Conservation (phyloP, 306 rosid genomes). For the Sphenostylis stenocarpa region DNA sequence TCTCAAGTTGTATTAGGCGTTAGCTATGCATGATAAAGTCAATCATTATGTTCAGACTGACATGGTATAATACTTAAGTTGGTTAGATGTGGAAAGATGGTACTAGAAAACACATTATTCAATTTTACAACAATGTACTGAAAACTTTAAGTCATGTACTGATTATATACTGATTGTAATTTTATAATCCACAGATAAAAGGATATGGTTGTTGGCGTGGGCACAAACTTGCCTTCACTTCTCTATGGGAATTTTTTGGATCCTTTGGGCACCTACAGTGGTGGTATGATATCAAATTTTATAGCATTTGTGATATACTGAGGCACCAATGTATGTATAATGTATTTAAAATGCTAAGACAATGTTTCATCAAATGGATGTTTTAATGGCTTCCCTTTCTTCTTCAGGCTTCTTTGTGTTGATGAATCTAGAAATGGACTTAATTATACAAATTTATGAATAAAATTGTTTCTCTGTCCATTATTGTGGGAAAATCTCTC, state of each 20-base stretch:
- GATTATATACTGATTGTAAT: slow-evolving; percentile 30
- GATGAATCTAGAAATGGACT: slow-evolving; percentile 16
- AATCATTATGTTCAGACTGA: slow-evolving; percentile 9
- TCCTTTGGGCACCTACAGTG: slow-evolving; percentile 95
- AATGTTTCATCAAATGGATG: slow-evolving; percentile 8
- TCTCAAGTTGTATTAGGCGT: slow-evolving; percentile 15
- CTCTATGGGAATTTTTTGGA: slow-evolving; percentile 81
- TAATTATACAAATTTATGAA: slow-evolving; percentile 5
- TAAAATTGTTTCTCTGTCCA: slow-evolving; percentile 11
- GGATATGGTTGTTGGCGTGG: slow-evolving; percentile 87
- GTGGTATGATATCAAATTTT: slow-evolving; percentile 67
- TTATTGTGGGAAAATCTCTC: slow-evolving; percentile 8
- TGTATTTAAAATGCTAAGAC: slow-evolving; percentile 17
- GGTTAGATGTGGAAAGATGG: slow-evolving; percentile 16
- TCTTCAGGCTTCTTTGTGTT: slow-evolving; percentile 24
- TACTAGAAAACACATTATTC: slow-evolving; percentile 1
- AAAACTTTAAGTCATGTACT: slow-evolving; percentile 26
- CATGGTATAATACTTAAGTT: background rate
- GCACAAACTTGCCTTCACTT: slow-evolving; percentile 92
- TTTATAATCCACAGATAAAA: slow-evolving; percentile 75
- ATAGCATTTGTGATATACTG: slow-evolving; percentile 18
- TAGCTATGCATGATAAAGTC: slow-evolving; percentile 24
- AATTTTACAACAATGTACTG: slow-evolving; percentile 13
- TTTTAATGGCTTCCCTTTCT: slow-evolving; percentile 9
- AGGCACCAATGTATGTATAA: background rate